These are phyloP conservation scores for Penicillium riverlandense DNA, from an alignment of 495 filamentous ascomycete species.

Conservation along the genomic window DNA sequence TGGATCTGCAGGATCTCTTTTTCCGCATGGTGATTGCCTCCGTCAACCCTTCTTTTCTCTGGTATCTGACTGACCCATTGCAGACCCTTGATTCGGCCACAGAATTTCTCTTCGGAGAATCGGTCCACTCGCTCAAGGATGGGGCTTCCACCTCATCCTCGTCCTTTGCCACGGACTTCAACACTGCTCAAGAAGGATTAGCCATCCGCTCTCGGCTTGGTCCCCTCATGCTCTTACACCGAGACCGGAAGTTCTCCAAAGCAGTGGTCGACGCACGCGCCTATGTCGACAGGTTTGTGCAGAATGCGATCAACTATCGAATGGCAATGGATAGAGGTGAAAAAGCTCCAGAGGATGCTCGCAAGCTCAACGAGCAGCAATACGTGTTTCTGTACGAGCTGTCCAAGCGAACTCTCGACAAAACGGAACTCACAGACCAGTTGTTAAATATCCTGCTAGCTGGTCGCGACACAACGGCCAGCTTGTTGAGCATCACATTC, in stretches of 20 bases:
- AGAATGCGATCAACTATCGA: constrained; percentile 16
- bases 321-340: not conserved
- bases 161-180: constrained; percentile 7
- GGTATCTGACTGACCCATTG: no score
- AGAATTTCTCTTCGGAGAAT: constrained; percentile 63
- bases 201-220: constrained; percentile 33
- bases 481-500: constrained; percentile 50
- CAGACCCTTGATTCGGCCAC: constrained; percentile 57
- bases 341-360: constrained; percentile 16
- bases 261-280: constrained; percentile 47
- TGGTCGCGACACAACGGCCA: constrained; percentile 56
- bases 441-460: constrained; percentile 46
- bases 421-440: constrained; percentile 48
- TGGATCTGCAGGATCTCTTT: constrained; percentile 54
- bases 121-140: constrained; percentile 34
- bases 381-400: constrained; percentile 39
- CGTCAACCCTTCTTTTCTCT: no score
- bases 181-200: constrained; percentile 25
- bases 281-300: constrained; percentile 41
- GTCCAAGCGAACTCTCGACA: constrained; percentile 24
- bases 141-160: not conserved
- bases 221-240: constrained; percentile 29
- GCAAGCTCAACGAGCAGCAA: not conserved
- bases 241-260: constrained; percentile 47
- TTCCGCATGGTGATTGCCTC: constrained; percentile 36